Evolutionary conservation across 176 grass and related monocot genomes (phyloP).

Genomic region (Triticum monococcum): DNA sequence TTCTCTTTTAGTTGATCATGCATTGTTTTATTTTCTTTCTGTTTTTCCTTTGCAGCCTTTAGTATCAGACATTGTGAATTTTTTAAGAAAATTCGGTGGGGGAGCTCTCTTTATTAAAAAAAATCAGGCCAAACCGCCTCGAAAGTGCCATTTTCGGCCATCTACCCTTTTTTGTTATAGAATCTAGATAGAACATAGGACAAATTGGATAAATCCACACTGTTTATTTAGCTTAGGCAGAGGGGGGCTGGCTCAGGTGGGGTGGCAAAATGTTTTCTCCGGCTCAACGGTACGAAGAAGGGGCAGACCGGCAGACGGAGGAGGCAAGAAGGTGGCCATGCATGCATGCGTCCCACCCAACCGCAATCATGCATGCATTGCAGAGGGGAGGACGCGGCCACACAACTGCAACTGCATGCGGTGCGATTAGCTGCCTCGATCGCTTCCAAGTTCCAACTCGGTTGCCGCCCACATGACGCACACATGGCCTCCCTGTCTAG

Average conservation of each 20-base stretch:
- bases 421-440: slow-evolving; percentile 23
- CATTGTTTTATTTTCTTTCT: no score
- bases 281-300: neutral
- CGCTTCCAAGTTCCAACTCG: slow-evolving; percentile 40
- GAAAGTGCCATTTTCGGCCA: neutral
- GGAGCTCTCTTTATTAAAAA: no score
- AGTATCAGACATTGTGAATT: no score
- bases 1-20: no score
- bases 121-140: neutral
- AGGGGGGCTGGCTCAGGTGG: neutral
- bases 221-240: neutral
- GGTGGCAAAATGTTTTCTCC: neutral
- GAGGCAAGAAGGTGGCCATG: slow-evolving; percentile 23
- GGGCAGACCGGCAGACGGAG: neutral
- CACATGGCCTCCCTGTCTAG: slow-evolving; percentile 53
- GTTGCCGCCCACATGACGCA: slow-evolving; percentile 54
- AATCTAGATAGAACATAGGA: neutral
- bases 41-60: no score
- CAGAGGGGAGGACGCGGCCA: slow-evolving; percentile 3
- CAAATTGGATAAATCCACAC: neutral
- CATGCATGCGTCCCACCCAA: neutral
- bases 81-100: no score
- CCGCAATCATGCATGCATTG: slow-evolving; percentile 41
- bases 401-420: slow-evolving; percentile 35
- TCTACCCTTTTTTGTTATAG: neutral